Evolutionary conservation across 2,329 filamentous ascomycete species (phyloP), one percentile per base, ranked within the genome.

Genomic region (Microsporum canis): DNA sequence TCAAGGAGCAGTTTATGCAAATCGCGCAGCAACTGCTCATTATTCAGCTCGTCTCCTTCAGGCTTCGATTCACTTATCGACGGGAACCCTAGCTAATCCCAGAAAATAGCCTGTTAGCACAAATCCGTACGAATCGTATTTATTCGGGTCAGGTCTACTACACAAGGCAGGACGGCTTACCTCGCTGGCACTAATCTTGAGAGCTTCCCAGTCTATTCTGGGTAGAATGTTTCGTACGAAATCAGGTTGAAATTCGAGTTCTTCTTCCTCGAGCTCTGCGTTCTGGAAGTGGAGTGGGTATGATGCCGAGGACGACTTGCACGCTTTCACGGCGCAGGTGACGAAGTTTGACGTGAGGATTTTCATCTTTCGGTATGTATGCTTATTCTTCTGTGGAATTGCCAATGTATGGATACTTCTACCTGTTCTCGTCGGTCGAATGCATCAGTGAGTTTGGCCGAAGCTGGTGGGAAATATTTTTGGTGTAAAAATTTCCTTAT

Each of bases 271-370:
- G 29, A 99, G 85, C 73, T 96, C 91, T 59, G 89, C 91, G 69
- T 97, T 91, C 69, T 87, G 87, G 61, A 94, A 92, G 74, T 97
- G 94, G 14, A 99, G 82, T 1, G 94, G 94, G 71, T 95, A 97
- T 29, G 90, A 89, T 59, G 82, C 78, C 4, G 87, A 80, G 36
- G 87, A 86, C 61, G 85, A 83, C 77, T 95, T 96, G 87, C 94
- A 99, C 61, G 88, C 81, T 80, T 96, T 97, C 72, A 95, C 88
- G 64, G 94, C 92, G 80, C 94, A 99, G 69, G 90, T 94, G 66
- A 97, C 80, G 76, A 99, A 99, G 77, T 97, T 97, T 70, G 95
- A 86, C 63, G 91, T 96, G 59, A 97, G 84, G 65, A 97, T 80
- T 76, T 97, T 97, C 94, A 99, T 99, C 4, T 60, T 64, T 8